Evolutionary conservation across 495 filamentous ascomycete genomes (phyloP).

Genomic region (Pseudoneurospora amorphoporcata): DNA sequence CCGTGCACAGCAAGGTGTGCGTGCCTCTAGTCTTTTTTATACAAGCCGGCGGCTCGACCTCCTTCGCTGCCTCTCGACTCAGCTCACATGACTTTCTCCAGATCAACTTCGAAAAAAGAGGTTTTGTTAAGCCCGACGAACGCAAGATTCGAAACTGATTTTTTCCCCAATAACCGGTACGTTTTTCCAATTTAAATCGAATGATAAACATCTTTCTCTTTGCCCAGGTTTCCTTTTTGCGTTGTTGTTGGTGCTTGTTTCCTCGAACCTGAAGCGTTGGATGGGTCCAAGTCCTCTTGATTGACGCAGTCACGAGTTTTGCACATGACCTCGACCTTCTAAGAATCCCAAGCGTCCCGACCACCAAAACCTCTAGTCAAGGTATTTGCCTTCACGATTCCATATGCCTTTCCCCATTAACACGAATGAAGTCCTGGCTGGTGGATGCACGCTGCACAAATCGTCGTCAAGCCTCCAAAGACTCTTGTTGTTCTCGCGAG

Average conservation of each 20-base stretch:
- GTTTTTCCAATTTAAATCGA: not conserved
- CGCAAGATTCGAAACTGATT: conserved; percentile 1
- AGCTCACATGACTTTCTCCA: conserved; percentile 25
- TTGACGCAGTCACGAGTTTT: conserved; percentile 23
- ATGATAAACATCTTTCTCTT: not conserved
- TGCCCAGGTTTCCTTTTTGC: conserved; percentile 1
- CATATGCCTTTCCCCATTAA: not conserved
- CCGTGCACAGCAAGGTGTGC: conserved; percentile 9
- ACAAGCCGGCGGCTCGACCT: conserved; percentile 3
- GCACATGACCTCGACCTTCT: conserved; percentile 30
- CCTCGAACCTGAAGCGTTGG: not conserved
- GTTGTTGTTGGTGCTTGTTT: conserved; percentile 1
- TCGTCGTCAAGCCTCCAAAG: not conserved
- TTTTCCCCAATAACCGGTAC: conserved; percentile 11
- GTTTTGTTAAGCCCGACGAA: not conserved
- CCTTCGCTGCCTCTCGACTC: conserved; percentile 10
- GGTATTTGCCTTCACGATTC: not conserved
- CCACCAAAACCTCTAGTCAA: not conserved
- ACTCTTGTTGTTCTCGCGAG: not conserved
- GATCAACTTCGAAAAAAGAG: conserved; percentile 11
- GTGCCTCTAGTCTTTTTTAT: conserved; percentile 9
- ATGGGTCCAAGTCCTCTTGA: conserved; percentile 16
- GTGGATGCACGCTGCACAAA: not conserved
- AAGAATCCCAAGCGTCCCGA: not conserved
- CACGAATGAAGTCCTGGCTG: not conserved